Conservation (phyloP, 352 stramenopile genomes). For the Poterioochromonas sp. region DNA sequence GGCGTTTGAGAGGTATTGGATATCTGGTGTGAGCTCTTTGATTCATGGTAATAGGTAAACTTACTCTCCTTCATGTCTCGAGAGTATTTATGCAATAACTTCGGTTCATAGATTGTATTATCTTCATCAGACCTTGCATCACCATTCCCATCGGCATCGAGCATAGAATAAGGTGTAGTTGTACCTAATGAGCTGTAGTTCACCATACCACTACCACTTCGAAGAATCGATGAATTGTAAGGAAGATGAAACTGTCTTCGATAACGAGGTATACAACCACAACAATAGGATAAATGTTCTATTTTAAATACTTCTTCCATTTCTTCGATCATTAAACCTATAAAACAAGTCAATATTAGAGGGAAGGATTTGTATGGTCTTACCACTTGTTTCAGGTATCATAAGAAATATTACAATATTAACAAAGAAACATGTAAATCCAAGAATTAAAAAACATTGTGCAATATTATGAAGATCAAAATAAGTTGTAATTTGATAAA, state of each 20-base stretch:
- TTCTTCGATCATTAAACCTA: not conserved
- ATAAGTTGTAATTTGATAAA: not conserved
- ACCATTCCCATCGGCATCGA: not conserved
- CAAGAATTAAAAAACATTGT: not conserved
- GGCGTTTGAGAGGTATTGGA: too few relatives aligned
- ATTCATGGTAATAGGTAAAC: too few relatives aligned
- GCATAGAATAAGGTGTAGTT: not conserved
- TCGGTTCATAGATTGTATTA: not conserved
- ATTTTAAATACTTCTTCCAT: not conserved
- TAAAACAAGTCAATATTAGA: not conserved
- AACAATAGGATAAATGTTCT: not conserved
- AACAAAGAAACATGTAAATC: not conserved
- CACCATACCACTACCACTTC: not conserved
- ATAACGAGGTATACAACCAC: not conserved
- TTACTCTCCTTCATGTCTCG: not conserved
- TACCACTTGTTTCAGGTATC: not conserved
- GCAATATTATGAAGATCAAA: not conserved
- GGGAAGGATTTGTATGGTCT: not conserved
- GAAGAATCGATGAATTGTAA: not conserved
- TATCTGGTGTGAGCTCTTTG: too few relatives aligned
- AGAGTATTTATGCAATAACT: slow-evolving; percentile 3
- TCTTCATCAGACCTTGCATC: not conserved
- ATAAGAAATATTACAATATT: not conserved
- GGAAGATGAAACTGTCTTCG: not conserved
- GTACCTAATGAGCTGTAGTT: not conserved